Percentiles rank a stretch among this genome's conserved stretches.
These are phyloP conservation scores for Candida dubliniensis DNA, from an alignment of 1,139 yeast species.

Conservation along the genomic window DNA sequence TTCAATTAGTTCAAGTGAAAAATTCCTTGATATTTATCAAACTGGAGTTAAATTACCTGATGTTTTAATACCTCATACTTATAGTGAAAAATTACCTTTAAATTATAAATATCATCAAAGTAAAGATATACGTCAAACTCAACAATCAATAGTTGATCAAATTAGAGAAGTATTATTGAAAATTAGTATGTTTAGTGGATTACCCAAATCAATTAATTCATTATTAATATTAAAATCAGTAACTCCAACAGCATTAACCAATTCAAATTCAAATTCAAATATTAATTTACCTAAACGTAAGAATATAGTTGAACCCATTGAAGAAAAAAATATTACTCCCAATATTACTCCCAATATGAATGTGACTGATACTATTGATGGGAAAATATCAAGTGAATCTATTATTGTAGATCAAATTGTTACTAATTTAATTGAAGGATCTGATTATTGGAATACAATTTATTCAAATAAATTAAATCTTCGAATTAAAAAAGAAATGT, in stretches of 20 bases:
- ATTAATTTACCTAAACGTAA: constrained; percentile 26
- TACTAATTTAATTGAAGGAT: constrained; percentile 48
- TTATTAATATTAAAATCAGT: constrained; percentile 60
- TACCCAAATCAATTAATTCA: constrained; percentile 83
- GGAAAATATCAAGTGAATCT: constrained; percentile 36
- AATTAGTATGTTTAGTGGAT: constrained; percentile 76
- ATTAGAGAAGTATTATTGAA: constrained; percentile 77
- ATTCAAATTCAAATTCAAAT: too few species aligned
- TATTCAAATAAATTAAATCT: constrained; percentile 69
- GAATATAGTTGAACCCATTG: constrained; percentile 18
- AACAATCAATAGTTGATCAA: constrained; percentile 49
- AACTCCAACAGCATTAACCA: constrained; percentile 54
- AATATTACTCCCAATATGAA: background rate
- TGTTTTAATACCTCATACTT: constrained; percentile 39
- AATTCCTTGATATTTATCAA: constrained; percentile 37
- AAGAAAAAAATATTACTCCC: constrained; percentile 8
- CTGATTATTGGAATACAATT: constrained; percentile 67
- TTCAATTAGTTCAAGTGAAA: constrained; percentile 35
- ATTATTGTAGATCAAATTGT: constrained; percentile 31
- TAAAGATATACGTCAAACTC: constrained; percentile 37
- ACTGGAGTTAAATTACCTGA: constrained; percentile 47
- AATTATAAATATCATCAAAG: constrained; percentile 29
- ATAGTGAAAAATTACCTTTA: constrained; percentile 40
- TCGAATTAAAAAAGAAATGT: constrained; percentile 67
- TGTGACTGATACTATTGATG: constrained; percentile 41